A percentile compares a stretch with the other conserved stretches of the same genome.
Conservation (phyloP, 345 rosid species). For the Rhodomyrtus tomentosa region DNA sequence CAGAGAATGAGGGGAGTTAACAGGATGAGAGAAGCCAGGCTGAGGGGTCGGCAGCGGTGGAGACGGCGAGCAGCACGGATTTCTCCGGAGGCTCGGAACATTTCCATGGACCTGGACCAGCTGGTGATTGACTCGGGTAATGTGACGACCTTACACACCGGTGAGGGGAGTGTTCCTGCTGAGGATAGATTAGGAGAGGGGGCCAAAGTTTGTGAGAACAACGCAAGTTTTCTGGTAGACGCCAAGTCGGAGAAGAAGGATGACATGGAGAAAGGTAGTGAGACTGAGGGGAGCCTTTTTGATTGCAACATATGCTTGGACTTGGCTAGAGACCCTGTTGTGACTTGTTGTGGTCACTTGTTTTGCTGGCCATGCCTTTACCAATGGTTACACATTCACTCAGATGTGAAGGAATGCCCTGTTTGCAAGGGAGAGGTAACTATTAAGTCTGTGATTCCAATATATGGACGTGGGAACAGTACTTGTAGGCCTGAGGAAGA, state of each 20-base stretch:
- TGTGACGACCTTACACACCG: slow-evolving; percentile 49
- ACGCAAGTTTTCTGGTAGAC: slow-evolving; percentile 37
- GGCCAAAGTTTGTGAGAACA: slow-evolving; percentile 57
- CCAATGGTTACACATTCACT: slow-evolving; percentile 58
- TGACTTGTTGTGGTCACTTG: slow-evolving; percentile 87
- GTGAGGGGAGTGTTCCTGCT: slow-evolving; percentile 76
- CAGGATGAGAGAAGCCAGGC: slow-evolving; percentile 53
- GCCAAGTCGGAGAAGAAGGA: slow-evolving; percentile 33
- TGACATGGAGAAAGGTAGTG: slow-evolving; percentile 40
- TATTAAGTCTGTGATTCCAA: slow-evolving; percentile 57
- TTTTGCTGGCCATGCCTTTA: slow-evolving; percentile 92
- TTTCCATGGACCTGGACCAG: slow-evolving; percentile 57
- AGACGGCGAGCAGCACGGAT: slow-evolving; percentile 41
- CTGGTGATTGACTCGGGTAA: slow-evolving; percentile 38
- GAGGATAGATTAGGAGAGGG: slow-evolving; percentile 51
- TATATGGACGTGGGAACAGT: slow-evolving; percentile 62
- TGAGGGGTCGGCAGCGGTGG: slow-evolving; percentile 34
- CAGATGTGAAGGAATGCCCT: slow-evolving; percentile 89
- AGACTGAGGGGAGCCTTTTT: slow-evolving; percentile 55
- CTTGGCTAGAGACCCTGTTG: slow-evolving; percentile 71
- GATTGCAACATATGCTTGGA: slow-evolving; percentile 82
- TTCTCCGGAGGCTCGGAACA: slow-evolving; percentile 30
- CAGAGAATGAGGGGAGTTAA: slow-evolving; percentile 34
- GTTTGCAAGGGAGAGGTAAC: slow-evolving; percentile 93
- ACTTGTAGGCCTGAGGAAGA: slow-evolving; percentile 43